Base-by-base conservation (phyloP, 805 yeast genomes). In the Pichia thaimueangensis region DNA sequence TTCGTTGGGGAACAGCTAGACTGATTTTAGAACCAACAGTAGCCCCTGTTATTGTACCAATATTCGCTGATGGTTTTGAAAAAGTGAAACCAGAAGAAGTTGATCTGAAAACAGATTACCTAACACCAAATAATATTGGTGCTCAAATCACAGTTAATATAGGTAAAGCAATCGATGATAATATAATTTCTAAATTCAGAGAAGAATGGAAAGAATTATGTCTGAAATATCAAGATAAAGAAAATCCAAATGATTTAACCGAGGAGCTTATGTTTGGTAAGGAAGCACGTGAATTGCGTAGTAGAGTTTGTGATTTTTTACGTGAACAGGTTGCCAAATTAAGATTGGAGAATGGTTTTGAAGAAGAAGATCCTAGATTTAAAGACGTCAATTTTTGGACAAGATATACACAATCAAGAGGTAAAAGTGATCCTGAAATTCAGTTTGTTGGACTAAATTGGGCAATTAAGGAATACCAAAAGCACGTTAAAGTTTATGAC, bases 1-100 rank as follows among this genome's bases (percentile, higher is more conserved):
- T 93, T 70, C 82, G 86, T 57, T 91, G 97, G 97, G 98, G 98
- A 0, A 80, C 88, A 1, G 76, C 95, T 2, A 71, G 98, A 51
- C 58, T 89, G 51, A 71, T 93, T 5, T 63, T 93, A 42, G 98
- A 91, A 60, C 70, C 94, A 9, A 80, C 91, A 0, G 73, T 75
- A 45, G 78, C 91, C 0, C 97, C 98, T 0, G 77, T 89, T 1
- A 76, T 91, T 13, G 78, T 93, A 13, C 97, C 97, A 1, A 82
- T 91, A 15, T 91, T 81, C 56, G 68, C 86, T 5, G 74, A 79
- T 38, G 98, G 98, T 0, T 84, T 91, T 54, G 96, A 91, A 58
- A 78, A 82, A 55, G 74, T 89, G 21, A 81, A 83, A 10, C 95
- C 97, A 0, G 97, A 91, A 62, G 75, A 70, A 42, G 65, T 75